Evolutionary conservation across 257 asterid species (phyloP), one percentile per base, ranked within the genome.

Genomic region (Hygrophila difformis): DNA sequence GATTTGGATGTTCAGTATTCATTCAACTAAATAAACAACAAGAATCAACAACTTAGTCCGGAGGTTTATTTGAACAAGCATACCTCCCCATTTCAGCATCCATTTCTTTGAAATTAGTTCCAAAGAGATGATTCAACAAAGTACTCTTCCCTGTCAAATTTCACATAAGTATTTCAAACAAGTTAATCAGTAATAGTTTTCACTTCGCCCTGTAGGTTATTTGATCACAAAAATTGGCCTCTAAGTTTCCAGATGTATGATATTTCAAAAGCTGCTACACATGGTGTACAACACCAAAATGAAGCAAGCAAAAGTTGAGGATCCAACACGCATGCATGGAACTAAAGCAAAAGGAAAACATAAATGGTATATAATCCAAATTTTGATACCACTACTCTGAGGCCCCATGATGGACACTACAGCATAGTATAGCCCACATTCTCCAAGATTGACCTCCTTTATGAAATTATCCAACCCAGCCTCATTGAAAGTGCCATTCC

Each of bases 401-500:
- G 94, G 94, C 18, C 94, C 94, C 87, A 83, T 79, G 69, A 83
- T 83, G 45, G 94, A 81, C 35, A 83, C 94, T 15, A 83, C 71
- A 17, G 80, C 92, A 49, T 83, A 83, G 56, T 87, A 79, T 60
- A 76, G 84, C 18, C 92, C 92, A 54, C 80, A 70, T 33, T 76
- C 82, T 0, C 68, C 69, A 54, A 79, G 70, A 60, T 79, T 79
- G 56, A 83, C 75, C 56, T 79, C 82, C 87, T 76, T 76, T 49
- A 62, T 69, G 61, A 91, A 82, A 45, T 53, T 72, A 7, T 80
- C 84, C 33, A 76, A 23, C 43, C 84, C 94, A 6, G 46, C 56
- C 17, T 64, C 72, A 58, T 86, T 82, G 65, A 80, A 91, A 60
- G 26, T 51, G 35, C 99, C 99, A 74, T 91, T 95, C 56, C 94